A percentile compares a stretch with the other conserved stretches of the same genome.
Evolutionary conservation across 495 filamentous ascomycete species (phyloP).

Genomic region (Monascus purpureus): DNA sequence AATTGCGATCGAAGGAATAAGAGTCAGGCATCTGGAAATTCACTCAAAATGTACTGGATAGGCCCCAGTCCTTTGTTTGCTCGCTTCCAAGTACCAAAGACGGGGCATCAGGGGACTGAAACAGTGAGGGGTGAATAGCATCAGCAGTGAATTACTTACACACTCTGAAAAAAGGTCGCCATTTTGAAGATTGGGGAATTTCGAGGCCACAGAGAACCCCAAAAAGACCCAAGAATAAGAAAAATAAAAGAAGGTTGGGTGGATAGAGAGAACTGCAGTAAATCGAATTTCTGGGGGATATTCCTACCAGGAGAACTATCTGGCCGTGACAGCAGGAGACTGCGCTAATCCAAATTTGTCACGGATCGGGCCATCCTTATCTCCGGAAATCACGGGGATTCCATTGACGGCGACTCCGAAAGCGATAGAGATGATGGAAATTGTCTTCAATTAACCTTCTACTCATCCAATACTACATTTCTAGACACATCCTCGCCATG

Average conservation of each 20-base stretch:
- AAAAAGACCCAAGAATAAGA: conserved; percentile 3
- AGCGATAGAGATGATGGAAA: too few species aligned
- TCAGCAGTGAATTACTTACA: conserved; percentile 41
- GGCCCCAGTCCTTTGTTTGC: background rate
- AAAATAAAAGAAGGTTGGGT: conserved; percentile 7
- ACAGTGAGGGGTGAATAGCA: conserved; percentile 4
- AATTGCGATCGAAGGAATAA: too few species aligned
- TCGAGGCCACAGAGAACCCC: background rate
- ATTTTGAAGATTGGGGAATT: conserved; percentile 27
- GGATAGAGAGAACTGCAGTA: too few species aligned
- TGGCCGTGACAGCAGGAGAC: conserved; percentile 5
- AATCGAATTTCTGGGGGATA: too few species aligned
- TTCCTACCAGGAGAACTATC: conserved; percentile 5
- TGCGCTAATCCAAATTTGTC: conserved; percentile 10
- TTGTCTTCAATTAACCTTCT: too few species aligned
- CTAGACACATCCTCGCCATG: conserved; percentile 13
- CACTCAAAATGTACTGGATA: conserved; percentile 9
- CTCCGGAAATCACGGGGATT: background rate
- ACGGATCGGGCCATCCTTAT: conserved; percentile 9
- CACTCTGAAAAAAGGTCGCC: conserved; percentile 68
- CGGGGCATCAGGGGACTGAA: conserved; percentile 7
- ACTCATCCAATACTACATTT: too few species aligned
- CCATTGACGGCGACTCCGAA: background rate
- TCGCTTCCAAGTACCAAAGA: conserved; percentile 1
- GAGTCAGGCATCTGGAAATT: too few species aligned